These are phyloP conservation scores for Plantago elongata DNA, from an alignment of 257 asterid species.

Conservation along the genomic window DNA sequence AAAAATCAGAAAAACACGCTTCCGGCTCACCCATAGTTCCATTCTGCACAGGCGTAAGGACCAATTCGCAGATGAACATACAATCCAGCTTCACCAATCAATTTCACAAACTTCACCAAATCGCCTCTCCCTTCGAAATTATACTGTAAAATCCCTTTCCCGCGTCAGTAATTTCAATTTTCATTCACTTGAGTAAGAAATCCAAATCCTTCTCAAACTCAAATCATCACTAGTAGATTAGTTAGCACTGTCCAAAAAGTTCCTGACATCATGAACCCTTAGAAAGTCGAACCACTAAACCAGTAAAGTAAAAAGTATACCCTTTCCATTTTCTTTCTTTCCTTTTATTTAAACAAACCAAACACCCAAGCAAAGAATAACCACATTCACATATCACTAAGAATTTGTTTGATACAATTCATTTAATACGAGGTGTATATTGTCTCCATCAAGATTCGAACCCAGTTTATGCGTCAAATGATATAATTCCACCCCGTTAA, in stretches of 20 bases:
- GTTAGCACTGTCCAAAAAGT: conserved; percentile 10
- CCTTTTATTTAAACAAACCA: conserved; percentile 17
- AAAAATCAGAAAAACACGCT: background rate
- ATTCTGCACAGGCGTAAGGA: conserved; percentile 89
- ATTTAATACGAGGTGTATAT: no score
- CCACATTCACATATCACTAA: background rate
- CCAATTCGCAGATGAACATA: conserved; percentile 69
- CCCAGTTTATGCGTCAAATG: no score
- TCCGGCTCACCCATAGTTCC: conserved; percentile 99
- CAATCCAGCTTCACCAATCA: conserved; percentile 72
- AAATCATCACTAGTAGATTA: conserved; percentile 10
- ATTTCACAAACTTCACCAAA: conserved; percentile 66
- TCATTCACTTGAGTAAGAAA: background rate
- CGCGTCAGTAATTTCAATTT: conserved; percentile 27
- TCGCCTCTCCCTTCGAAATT: conserved; percentile 78
- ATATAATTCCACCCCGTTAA: no score
- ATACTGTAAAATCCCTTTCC: conserved; percentile 46
- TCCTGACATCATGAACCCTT: conserved; percentile 8
- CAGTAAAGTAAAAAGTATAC: conserved; percentile 9
- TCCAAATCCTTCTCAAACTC: background rate
- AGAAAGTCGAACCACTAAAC: conserved; percentile 2
- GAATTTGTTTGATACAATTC: no score
- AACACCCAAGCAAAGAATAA: conserved; percentile 30
- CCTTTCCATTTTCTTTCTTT: conserved; percentile 13
- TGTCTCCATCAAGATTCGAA: no score